Evolutionary conservation across 148 eudicot genomes (phyloP).

Genomic region (Camellia granthamiana): DNA sequence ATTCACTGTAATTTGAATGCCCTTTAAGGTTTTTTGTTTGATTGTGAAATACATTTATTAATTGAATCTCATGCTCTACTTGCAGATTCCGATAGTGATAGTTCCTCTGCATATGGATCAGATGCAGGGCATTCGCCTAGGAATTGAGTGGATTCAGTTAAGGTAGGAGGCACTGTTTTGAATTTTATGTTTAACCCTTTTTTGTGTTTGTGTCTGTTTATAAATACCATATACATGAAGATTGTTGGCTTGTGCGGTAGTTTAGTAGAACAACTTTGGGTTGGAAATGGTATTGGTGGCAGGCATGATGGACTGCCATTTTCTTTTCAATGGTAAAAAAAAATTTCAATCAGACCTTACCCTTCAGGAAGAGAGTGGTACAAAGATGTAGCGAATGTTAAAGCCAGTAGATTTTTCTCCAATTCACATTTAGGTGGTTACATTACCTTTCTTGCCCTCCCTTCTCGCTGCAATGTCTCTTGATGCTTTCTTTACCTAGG

Average conservation of each 20-base stretch:
- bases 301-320: neutral
- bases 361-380: neutral
- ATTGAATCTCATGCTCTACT: neutral
- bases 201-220: neutral
- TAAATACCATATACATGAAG: neutral
- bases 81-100: slow-evolving; percentile 83
- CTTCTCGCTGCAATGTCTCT: neutral
- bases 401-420: neutral
- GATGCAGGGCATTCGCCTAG: slow-evolving; percentile 55
- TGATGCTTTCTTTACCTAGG: neutral
- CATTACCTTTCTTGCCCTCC: neutral
- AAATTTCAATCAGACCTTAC: neutral
- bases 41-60: neutral
- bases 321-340: neutral
- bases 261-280: neutral
- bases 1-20: neutral
- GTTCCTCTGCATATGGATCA: slow-evolving; percentile 70
- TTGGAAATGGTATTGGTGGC: neutral
- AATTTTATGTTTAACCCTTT: neutral
- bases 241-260: neutral
- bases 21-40: no score
- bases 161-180: slow-evolving; percentile 25
- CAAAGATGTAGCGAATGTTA: neutral
- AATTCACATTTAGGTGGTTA: neutral
- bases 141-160: slow-evolving; percentile 23